Evolutionary conservation across 1,284 basidiomycete species (phyloP).

Genomic region (Testicularia cyperi): DNA sequence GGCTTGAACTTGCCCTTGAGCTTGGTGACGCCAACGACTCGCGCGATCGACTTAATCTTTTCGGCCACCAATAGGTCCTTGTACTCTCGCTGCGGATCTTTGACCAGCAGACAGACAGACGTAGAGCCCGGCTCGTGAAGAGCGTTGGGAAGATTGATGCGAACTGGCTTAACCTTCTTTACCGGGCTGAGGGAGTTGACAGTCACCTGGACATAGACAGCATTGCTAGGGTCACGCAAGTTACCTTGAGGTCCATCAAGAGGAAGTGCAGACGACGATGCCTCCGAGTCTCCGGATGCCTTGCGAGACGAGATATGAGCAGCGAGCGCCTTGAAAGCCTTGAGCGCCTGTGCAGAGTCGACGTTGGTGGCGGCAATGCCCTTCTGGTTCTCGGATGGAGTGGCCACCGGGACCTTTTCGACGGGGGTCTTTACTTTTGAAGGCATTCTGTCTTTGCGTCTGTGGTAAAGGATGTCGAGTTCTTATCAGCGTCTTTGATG

Average conservation of each 20-base stretch:
- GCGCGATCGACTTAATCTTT: constrained; percentile 80
- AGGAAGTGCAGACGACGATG: constrained; percentile 25
- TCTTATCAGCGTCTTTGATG: too few species aligned
- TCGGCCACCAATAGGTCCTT: constrained; percentile 81
- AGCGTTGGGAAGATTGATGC: constrained; percentile 65
- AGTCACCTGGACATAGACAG: constrained; percentile 49
- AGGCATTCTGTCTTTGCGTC: too few species aligned
- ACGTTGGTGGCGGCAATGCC: constrained; percentile 30
- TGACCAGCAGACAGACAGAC: constrained; percentile 84
- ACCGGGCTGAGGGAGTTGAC: constrained; percentile 41
- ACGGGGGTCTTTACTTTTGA: constrained; percentile 5
- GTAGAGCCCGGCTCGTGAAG: constrained; percentile 77
- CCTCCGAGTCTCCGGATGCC: background rate
- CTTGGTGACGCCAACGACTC: constrained; percentile 79
- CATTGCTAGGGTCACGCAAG: constrained; percentile 35
- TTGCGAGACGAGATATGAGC: constrained; percentile 29
- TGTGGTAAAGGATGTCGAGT: too few species aligned
- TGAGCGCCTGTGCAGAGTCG: constrained; percentile 39
- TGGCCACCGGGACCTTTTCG: constrained; percentile 18
- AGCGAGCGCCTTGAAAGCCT: constrained; percentile 50
- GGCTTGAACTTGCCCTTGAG: constrained; percentile 62
- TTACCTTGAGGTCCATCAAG: constrained; percentile 37
- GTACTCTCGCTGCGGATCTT: constrained; percentile 93
- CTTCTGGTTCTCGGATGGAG: constrained; percentile 9
- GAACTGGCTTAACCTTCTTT: constrained; percentile 49